Evolutionary conservation across 306 rosid species (phyloP), one percentile per base, ranked within the genome.

Genomic region (Trifolium fragiferum): DNA sequence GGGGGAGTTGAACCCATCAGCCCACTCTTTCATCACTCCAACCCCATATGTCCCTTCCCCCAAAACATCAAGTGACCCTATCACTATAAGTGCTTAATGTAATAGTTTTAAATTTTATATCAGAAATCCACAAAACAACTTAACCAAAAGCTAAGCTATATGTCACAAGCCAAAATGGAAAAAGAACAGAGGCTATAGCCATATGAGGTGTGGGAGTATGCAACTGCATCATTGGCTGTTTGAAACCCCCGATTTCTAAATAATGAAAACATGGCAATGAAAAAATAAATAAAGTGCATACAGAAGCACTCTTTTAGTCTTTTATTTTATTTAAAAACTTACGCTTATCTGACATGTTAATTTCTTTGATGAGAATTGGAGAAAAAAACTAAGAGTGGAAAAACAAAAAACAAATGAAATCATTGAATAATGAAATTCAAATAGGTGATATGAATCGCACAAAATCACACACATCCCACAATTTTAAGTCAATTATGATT

Each of bases 61-160:
- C 62, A 59, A 55, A 58, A 4, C 33, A 6, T 30, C 6, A 30
- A 30, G 38, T 59, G 38, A 59, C 4, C 37, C 27, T 27, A 59
- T 27, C 65, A 59, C 65, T 27, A 10, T 6, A 4, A 14, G 38
- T 66, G 35, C 35, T 43, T 62, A 10, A 7, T 4, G 11, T 10
- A 38, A 6, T 62, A 4, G 15, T 66, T 20, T 40, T 27, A 27
- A 27, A 0, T 25, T 25, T 25, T 25, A 3, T 6, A 40, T 41
- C 16, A 13, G 20, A 43, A 66, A 11, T 66, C 14, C 13, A 66
- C 21, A 66, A 62, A 66, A 43, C 21, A 66, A 41, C 70, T 66
- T 19, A 20, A 66, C 12, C 16, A 64, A 64, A 10, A 64, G 25
- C 67, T 8, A 32, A 32, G 43, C 30, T 64, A 16, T 11, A 65